Conservation (phyloP, 371 early-diverging fungal species). For the Dichotomocladium elegans region DNA sequence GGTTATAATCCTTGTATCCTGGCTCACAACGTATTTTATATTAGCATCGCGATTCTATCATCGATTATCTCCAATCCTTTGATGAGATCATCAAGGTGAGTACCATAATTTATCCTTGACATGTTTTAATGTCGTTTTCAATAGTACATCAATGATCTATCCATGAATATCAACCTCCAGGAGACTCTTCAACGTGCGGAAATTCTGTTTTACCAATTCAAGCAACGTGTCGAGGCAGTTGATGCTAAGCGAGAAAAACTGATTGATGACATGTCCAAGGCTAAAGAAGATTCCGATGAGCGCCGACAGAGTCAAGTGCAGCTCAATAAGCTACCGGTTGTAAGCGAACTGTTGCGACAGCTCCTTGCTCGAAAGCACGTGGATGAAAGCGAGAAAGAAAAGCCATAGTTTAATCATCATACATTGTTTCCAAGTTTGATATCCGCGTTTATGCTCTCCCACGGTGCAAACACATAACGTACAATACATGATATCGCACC, state of each 20-base stretch:
- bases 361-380: neutral
- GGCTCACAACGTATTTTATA: neutral
- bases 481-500: too few relatives aligned
- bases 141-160: constrained; percentile 84
- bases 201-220: constrained; percentile 72
- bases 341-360: constrained; percentile 3
- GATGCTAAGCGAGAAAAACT: constrained; percentile 18
- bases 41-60: constrained; percentile 73
- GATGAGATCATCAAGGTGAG: constrained; percentile 89
- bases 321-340: constrained; percentile 1
- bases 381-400: neutral
- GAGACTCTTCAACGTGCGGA: constrained; percentile 80
- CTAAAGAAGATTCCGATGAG: neutral
- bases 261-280: neutral
- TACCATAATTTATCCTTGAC: neutral
- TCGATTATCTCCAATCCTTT: constrained; percentile 74
- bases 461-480: too few relatives aligned
- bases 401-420: neutral
- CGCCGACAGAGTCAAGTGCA: neutral
- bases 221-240: constrained; percentile 44
- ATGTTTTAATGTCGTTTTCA: neutral
- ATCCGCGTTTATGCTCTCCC: too few relatives aligned
- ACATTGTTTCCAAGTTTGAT: too few relatives aligned
- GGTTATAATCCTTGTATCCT: neutral
- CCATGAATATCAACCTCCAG: constrained; percentile 71